Percentiles rank a stretch among this genome's conserved stretches.
phyloP scores from a whole-genome alignment of 169 alveolate species.

The Plasmodium chabaudi region DNA sequence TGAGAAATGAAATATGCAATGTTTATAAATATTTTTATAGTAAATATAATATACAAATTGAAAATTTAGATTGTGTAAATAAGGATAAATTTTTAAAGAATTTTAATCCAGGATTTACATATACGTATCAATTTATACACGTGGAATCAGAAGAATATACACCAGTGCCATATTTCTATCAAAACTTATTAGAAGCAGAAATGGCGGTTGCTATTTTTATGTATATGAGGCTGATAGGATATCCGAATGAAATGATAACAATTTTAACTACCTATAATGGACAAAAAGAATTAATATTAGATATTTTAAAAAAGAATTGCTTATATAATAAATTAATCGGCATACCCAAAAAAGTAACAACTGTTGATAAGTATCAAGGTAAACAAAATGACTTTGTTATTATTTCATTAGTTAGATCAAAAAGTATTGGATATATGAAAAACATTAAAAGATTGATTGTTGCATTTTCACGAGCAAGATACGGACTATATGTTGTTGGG shows the following conservation, averaged over 20 bases:
- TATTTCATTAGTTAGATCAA: constrained; percentile 92
- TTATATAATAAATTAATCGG: constrained; percentile 88
- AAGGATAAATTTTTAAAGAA: constrained; percentile 48
- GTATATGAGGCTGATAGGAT: constrained; percentile 93
- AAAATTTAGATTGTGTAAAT: constrained; percentile 40
- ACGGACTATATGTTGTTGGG: constrained; percentile 91
- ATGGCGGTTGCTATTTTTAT: constrained; percentile 92
- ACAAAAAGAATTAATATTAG: constrained; percentile 91
- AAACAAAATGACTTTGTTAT: constrained; percentile 92
- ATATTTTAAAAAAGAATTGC: constrained; percentile 86
- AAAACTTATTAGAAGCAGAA: constrained; percentile 95
- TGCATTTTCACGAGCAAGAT: constrained; percentile 95
- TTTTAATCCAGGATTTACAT: constrained; percentile 79
- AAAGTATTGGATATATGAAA: constrained; percentile 92
- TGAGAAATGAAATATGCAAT: constrained; percentile 90
- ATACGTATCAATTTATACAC: constrained; percentile 89
- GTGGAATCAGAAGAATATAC: constrained; percentile 91
- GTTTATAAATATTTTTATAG: constrained; percentile 91
- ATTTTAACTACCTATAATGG: constrained; percentile 95
- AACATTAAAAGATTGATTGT: constrained; percentile 95
- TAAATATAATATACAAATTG: constrained; percentile 67
- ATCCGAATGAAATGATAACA: constrained; percentile 87
- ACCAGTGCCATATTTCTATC: constrained; percentile 92
- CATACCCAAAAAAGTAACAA: constrained; percentile 84
- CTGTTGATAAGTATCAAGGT: constrained; percentile 94